These are phyloP conservation scores for Erigeron philadelphicus DNA, from an alignment of 140 eudicot genomes.

Conservation along the genomic window DNA sequence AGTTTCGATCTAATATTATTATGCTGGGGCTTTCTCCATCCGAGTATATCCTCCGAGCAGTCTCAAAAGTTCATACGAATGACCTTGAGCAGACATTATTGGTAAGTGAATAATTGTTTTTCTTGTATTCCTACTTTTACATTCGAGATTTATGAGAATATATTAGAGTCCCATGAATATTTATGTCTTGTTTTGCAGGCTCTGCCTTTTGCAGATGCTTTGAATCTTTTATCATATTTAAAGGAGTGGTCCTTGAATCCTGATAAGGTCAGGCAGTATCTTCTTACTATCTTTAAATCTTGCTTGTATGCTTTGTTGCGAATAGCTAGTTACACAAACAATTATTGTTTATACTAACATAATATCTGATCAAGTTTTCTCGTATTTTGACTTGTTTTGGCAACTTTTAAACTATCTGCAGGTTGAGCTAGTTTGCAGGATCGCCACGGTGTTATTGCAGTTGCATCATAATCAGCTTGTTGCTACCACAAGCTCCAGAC, in stretches of 20 bases:
- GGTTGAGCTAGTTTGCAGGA: slow-evolving; percentile 92
- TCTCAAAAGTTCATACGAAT: slow-evolving; percentile 76
- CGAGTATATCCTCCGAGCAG: slow-evolving; percentile 62
- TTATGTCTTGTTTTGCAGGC: slow-evolving; percentile 48
- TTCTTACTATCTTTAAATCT: background rate
- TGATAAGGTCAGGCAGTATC: slow-evolving; percentile 48
- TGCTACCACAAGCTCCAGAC: slow-evolving; percentile 67
- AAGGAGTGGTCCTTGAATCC: slow-evolving; percentile 64
- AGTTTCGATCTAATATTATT: slow-evolving; percentile 56
- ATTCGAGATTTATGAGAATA: background rate
- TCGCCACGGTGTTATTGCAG: slow-evolving; percentile 62
- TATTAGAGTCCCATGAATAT: slow-evolving; percentile 7
- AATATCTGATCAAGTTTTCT: background rate
- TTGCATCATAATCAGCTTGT: slow-evolving; percentile 75
- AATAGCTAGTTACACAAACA: background rate
- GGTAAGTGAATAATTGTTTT: slow-evolving; percentile 32
- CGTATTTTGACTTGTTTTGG: background rate
- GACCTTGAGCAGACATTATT: slow-evolving; percentile 89
- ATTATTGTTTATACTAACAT: background rate
- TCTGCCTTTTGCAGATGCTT: slow-evolving; percentile 82
- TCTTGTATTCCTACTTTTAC: too few species aligned
- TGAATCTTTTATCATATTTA: slow-evolving; percentile 66
- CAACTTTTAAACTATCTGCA: slow-evolving; percentile 30
- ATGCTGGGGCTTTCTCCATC: slow-evolving; percentile 77
- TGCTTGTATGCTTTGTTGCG: slow-evolving; percentile 2